Evolutionary conservation across 140 eudicot species (phyloP).

Genomic region (Oenanthe javanica): DNA sequence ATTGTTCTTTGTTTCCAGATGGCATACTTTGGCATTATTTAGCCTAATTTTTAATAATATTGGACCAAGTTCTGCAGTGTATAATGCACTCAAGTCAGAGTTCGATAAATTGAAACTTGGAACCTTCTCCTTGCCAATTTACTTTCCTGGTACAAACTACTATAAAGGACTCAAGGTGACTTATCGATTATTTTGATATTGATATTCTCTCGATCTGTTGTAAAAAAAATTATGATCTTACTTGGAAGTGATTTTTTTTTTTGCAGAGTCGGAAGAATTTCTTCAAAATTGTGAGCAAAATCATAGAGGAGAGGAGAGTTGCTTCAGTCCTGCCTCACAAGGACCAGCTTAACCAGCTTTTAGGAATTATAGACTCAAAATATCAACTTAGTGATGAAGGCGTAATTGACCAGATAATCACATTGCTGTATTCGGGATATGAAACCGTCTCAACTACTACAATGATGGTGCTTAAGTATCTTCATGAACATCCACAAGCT

Average conservation of each 20-base stretch:
- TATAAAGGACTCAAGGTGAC: constrained; percentile 40
- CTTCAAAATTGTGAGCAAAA: constrained; percentile 15
- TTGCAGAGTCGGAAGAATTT: constrained; percentile 25
- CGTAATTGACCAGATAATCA: constrained; percentile 47
- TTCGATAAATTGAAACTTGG: constrained; percentile 40
- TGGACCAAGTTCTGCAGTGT: constrained; percentile 23
- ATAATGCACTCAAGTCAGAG: constrained; percentile 29
- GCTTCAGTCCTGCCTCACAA: neutral
- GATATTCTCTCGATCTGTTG: neutral
- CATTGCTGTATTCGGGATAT: constrained; percentile 38
- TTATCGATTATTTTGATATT: neutral
- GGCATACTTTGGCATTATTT: neutral
- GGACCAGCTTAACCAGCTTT: constrained; percentile 32
- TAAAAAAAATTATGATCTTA: neutral
- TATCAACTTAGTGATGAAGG: constrained; percentile 39
- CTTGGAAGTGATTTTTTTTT: neutral
- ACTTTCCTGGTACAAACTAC: constrained; percentile 49
- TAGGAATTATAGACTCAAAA: constrained; percentile 22
- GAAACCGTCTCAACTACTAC: constrained; percentile 17
- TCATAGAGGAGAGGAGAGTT: constrained; percentile 36
- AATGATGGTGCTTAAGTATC: constrained; percentile 17
- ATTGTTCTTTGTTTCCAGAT: too few species aligned
- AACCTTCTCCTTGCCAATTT: constrained; percentile 50
- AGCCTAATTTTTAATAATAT: constrained; percentile 22
- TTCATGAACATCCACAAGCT: constrained; percentile 17